phyloP scores from a whole-genome alignment of 805 yeast genomes.

The Starmerella floris region DNA sequence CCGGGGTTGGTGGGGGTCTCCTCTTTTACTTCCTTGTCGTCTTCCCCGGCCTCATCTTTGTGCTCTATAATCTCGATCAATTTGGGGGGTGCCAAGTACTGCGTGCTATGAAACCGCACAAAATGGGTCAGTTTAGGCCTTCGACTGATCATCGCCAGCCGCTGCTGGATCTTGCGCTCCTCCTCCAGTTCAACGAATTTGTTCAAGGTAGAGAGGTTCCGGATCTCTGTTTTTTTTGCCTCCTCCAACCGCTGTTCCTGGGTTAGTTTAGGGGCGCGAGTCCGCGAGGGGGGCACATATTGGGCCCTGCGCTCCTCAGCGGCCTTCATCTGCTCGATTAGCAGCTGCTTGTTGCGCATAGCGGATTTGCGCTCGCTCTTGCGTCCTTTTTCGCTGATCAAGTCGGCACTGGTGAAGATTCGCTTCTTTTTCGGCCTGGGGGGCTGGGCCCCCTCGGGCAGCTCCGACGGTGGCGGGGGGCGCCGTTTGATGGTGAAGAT shows the following conservation, averaged over 20 bases:
- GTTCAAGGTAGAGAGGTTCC: constrained; percentile 58
- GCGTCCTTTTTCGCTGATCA: constrained; percentile 44
- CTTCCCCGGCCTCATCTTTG: neutral
- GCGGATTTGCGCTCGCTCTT: constrained; percentile 63
- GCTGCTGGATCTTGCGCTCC: constrained; percentile 61
- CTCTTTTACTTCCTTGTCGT: neutral
- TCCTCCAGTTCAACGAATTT: constrained; percentile 75
- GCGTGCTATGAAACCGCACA: constrained; percentile 31
- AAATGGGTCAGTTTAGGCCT: constrained; percentile 49
- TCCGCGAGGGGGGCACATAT: constrained; percentile 28
- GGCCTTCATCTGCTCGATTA: constrained; percentile 55
- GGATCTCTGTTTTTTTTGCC: constrained; percentile 74
- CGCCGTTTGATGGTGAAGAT: constrained; percentile 28
- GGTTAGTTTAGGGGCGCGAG: constrained; percentile 33
- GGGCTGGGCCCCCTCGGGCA: constrained; percentile 3
- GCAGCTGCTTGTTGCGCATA: constrained; percentile 60
- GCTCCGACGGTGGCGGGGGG: constrained; percentile 22
- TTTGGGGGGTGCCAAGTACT: constrained; percentile 5
- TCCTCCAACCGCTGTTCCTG: constrained; percentile 65
- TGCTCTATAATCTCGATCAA: constrained; percentile 1
- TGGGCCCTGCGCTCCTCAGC: constrained; percentile 45
- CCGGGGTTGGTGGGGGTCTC: neutral
- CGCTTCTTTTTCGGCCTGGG: constrained; percentile 12
- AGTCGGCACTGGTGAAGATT: constrained; percentile 15
- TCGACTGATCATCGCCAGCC: constrained; percentile 55